phyloP scores from a whole-genome alignment of 192 early-diverging fungal species.

The Backusella westeae region DNA sequence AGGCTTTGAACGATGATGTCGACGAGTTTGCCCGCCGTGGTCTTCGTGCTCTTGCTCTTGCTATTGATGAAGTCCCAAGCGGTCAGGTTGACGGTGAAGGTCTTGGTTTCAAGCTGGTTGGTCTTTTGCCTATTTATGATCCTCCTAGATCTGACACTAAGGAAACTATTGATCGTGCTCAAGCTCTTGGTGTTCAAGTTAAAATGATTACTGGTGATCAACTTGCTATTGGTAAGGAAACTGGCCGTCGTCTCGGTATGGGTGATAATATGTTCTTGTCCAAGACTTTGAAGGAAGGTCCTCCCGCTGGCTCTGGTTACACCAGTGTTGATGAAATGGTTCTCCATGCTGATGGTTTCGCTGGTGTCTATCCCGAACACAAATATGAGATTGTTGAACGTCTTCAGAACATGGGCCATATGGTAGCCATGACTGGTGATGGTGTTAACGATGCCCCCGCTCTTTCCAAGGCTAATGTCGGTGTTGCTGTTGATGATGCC shows the following conservation, averaged over 20 bases:
- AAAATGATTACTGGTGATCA: conserved; percentile 97
- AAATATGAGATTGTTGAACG: conserved; percentile 70
- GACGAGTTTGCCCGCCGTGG: conserved; percentile 67
- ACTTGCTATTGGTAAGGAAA: conserved; percentile 73
- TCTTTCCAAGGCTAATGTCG: conserved; percentile 71
- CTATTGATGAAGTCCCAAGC: conserved; percentile 62
- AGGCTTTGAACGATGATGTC: conserved; percentile 54
- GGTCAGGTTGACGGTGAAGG: conserved; percentile 60
- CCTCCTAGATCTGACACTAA: conserved; percentile 79
- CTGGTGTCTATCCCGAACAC: conserved; percentile 65
- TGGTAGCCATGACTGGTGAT: conserved; percentile 75
- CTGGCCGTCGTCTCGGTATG: conserved; percentile 66
- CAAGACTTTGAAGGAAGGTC: conserved; percentile 58
- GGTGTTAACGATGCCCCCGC: conserved; percentile 76
- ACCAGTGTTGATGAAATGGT: conserved; percentile 58
- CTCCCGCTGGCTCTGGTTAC: conserved; percentile 57
- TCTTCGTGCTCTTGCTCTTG: conserved; percentile 75
- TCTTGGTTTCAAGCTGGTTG: conserved; percentile 65
- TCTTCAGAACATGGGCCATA: conserved; percentile 62
- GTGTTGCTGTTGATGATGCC: conserved; percentile 70
- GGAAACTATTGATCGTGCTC: conserved; percentile 74
- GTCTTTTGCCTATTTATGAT: conserved; percentile 73
- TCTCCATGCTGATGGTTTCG: conserved; percentile 65
- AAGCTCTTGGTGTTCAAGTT: conserved; percentile 72
- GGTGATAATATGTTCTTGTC: conserved; percentile 72